Percentiles rank a stretch among this genome's conserved stretches.
phyloP scores from a whole-genome alignment of 2,329 filamentous ascomycete genomes.

The Cladorrhinum sp. region DNA sequence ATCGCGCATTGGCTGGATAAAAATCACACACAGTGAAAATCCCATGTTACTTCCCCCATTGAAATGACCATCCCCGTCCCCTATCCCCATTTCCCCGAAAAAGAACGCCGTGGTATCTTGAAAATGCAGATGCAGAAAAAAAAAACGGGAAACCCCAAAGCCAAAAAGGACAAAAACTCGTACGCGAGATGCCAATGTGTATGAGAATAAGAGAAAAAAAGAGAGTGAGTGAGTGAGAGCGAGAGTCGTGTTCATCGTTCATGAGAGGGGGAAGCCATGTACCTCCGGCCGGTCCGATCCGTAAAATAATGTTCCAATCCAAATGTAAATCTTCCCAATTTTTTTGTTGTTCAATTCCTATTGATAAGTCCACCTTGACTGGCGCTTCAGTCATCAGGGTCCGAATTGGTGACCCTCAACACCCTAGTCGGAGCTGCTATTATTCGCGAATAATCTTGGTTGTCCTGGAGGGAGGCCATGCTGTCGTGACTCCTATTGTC shows the following conservation, averaged over 20 bases:
- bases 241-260: slow-evolving; percentile 33
- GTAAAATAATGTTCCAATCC: not conserved
- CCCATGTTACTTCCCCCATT: not conserved
- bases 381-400: slow-evolving; percentile 40
- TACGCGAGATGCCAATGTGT: not conserved
- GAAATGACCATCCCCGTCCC: not conserved
- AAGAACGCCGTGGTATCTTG: slow-evolving; percentile 46
- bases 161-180: not conserved
- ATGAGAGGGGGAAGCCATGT: slow-evolving; percentile 4
- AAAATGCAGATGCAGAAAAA: slow-evolving; percentile 36
- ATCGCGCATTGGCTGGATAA: too few relatives aligned
- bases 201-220: slow-evolving; percentile 6
- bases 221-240: not conserved
- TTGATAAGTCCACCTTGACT: not conserved
- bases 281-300: not conserved
- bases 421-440: slow-evolving; percentile 53
- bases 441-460: slow-evolving; percentile 62
- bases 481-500: slow-evolving; percentile 60
- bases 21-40: too few relatives aligned
- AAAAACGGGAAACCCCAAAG: slow-evolving; percentile 8
- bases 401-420: slow-evolving; percentile 61
- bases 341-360: not conserved
- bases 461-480: slow-evolving; percentile 60
- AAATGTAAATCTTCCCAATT: not conserved
- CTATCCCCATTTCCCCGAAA: not conserved